These are phyloP conservation scores for Teratosphaeriaceae sp. DNA, from an alignment of 2,329 filamentous ascomycete genomes.

Conservation along the genomic window DNA sequence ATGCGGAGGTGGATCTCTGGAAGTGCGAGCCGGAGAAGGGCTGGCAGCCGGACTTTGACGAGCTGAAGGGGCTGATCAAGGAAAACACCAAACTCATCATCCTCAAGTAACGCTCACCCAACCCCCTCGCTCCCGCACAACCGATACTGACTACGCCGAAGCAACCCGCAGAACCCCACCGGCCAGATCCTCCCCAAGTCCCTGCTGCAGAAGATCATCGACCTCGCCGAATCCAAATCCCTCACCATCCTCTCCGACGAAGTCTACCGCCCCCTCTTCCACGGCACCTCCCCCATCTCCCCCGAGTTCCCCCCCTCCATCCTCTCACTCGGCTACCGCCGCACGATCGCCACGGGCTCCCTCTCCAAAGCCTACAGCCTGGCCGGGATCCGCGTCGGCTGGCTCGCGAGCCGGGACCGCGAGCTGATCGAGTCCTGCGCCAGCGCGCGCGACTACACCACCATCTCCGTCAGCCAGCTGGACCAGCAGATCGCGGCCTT, in stretches of 20 bases:
- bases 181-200: conserved; percentile 60
- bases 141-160: conserved; percentile 21
- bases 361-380: conserved; percentile 82
- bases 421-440: conserved; percentile 59
- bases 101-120: conserved; percentile 41
- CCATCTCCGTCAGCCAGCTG: conserved; percentile 75
- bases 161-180: conserved; percentile 79
- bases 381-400: conserved; percentile 75
- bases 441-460: conserved; percentile 70
- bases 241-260: conserved; percentile 71
- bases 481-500: conserved; percentile 74
- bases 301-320: conserved; percentile 58
- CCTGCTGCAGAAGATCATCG: conserved; percentile 55
- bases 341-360: conserved; percentile 67
- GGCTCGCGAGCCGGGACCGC: conserved; percentile 64
- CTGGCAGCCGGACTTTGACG: conserved; percentile 61
- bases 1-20: conserved; percentile 74
- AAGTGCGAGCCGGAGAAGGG: conserved; percentile 56
- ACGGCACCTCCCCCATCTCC: conserved; percentile 53
- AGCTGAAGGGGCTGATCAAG: conserved; percentile 59
- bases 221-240: conserved; percentile 54
- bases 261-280: conserved; percentile 79
- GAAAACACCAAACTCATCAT: conserved; percentile 66
- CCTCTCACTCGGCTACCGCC: conserved; percentile 64
- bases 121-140: too few relatives aligned